phyloP scores from a whole-genome alignment of 1,284 basidiomycete genomes.

The Thecaphora thlaspeos region DNA sequence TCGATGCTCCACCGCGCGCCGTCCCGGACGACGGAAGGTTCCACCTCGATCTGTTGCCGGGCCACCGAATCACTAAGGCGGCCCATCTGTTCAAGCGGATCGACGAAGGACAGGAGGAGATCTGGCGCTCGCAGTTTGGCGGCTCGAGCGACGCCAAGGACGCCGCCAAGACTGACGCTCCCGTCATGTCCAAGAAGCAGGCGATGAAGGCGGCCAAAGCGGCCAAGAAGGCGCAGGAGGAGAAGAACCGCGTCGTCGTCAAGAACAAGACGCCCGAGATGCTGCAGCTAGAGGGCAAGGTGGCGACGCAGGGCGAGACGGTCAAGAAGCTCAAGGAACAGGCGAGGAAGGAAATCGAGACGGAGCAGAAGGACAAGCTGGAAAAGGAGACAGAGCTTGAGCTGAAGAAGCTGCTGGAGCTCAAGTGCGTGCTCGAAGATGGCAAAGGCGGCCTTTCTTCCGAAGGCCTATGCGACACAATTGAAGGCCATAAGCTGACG shows the following conservation, averaged over 20 bases:
- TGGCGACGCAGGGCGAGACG: constrained; percentile 39
- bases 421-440: not conserved
- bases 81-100: constrained; percentile 92
- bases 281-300: constrained; percentile 33
- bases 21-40: constrained; percentile 60
- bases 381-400: constrained; percentile 95
- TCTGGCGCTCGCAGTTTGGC: constrained; percentile 79
- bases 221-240: constrained; percentile 44
- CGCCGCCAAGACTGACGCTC: constrained; percentile 20
- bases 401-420: constrained; percentile 83
- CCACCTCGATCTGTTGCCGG: constrained; percentile 79
- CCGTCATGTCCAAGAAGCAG: constrained; percentile 52
- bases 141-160: constrained; percentile 60
- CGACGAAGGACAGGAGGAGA: constrained; percentile 82
- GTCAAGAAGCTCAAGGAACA: constrained; percentile 43
- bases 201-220: constrained; percentile 53
- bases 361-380: constrained; percentile 58
- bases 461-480: too few species aligned
- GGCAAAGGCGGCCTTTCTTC: too few species aligned
- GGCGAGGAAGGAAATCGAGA: constrained; percentile 23
- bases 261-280: constrained; percentile 50
- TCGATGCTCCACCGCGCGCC: constrained; percentile 82
- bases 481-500: too few species aligned
- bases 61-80: constrained; percentile 81
- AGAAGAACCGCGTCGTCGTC: constrained; percentile 22